These are phyloP conservation scores for Holtermanniella nyarrowii DNA, from an alignment of 768 basidiomycete species.

Conservation along the genomic window DNA sequence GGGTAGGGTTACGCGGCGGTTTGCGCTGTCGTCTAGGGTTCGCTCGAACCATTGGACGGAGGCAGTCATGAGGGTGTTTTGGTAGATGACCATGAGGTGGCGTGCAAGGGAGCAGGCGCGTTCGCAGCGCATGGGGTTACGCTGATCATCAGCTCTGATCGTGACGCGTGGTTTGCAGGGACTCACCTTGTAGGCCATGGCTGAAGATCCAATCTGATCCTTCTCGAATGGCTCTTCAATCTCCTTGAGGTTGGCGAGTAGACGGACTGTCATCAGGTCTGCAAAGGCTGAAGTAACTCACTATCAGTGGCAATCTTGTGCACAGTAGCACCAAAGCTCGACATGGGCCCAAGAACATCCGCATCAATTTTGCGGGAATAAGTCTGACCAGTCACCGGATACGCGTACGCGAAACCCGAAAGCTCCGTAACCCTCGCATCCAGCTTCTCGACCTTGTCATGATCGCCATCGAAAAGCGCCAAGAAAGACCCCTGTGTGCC, in stretches of 20 bases:
- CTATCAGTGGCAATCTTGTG: conserved; percentile 95
- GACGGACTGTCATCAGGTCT: conserved; percentile 47
- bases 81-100: conserved; percentile 89
- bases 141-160: conserved; percentile 32
- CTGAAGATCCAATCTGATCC: conserved; percentile 92
- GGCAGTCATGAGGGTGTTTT: conserved; percentile 89
- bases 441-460: conserved; percentile 84
- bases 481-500: conserved; percentile 96
- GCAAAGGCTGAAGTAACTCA: conserved; percentile 13
- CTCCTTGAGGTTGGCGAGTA: conserved; percentile 95
- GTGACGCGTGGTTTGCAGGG: not conserved
- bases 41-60: conserved; percentile 98
- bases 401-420: conserved; percentile 84
- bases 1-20: conserved; percentile 88
- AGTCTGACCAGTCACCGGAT: conserved; percentile 96
- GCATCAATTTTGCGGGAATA: conserved; percentile 96
- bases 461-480: conserved; percentile 85
- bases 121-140: conserved; percentile 98
- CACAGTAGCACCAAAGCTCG: conserved; percentile 80
- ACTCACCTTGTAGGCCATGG: conserved; percentile 84
- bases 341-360: conserved; percentile 80
- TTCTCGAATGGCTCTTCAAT: conserved; percentile 98
- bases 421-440: conserved; percentile 82
- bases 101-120: conserved; percentile 92
- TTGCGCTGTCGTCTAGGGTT: conserved; percentile 95